Evolutionary conservation across 345 rosid species (phyloP).

Genomic region (Hibiscus tridactylites): DNA sequence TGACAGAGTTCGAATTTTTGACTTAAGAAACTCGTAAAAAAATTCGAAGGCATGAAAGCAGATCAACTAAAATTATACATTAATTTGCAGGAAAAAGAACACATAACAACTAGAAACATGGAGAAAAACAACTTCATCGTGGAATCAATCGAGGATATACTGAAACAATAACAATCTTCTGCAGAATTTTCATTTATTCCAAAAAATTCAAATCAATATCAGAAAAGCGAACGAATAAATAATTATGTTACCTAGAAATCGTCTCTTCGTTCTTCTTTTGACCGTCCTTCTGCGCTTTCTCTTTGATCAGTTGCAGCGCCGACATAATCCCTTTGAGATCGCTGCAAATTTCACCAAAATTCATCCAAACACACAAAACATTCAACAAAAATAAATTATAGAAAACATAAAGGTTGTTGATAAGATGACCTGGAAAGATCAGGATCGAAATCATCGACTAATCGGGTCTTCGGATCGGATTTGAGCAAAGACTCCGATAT

Average conservation of each 20-base stretch:
- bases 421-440: conserved; percentile 49
- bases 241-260: conserved; percentile 49
- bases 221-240: neutral
- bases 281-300: conserved; percentile 68
- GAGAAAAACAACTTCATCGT: neutral
- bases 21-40: neutral
- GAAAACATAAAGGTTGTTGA: neutral
- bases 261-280: conserved; percentile 82
- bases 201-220: neutral
- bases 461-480: conserved; percentile 29
- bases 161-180: neutral
- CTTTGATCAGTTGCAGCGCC: conserved; percentile 67
- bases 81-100: neutral
- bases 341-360: conserved; percentile 32
- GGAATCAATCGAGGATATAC: neutral
- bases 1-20: neutral
- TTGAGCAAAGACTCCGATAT: conserved; percentile 29
- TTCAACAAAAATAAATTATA: neutral
- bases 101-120: neutral
- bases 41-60: neutral
- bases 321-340: conserved; percentile 75
- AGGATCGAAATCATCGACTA: conserved; percentile 33
- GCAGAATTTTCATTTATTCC: neutral
- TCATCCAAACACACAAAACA: neutral
- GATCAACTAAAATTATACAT: neutral